Percentiles rank a stretch among this genome's conserved stretches.
phyloP scores from a whole-genome alignment of 116 monocot genomes.

The Iris pallida region DNA sequence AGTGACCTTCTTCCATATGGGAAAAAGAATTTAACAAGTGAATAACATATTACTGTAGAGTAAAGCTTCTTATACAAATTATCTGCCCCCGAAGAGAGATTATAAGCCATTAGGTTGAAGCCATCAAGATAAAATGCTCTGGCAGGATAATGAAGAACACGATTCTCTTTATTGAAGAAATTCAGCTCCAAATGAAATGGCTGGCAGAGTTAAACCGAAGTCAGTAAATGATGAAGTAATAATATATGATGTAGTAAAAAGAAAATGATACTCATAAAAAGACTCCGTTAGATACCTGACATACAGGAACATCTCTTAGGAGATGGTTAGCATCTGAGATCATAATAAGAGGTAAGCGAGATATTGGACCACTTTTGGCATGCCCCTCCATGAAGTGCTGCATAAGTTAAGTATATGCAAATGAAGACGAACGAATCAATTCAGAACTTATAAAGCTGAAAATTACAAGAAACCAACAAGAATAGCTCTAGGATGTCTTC shows the following conservation, averaged over 20 bases:
- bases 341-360: constrained; percentile 81
- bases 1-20: neutral
- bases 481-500: neutral
- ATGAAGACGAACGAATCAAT: neutral
- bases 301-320: constrained; percentile 85
- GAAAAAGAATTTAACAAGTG: too few relatives aligned
- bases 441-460: neutral
- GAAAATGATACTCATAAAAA: neutral
- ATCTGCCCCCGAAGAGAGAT: constrained; percentile 75
- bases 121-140: constrained; percentile 95
- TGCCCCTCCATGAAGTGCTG: constrained; percentile 99
- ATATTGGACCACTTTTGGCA: constrained; percentile 88
- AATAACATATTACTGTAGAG: constrained; percentile 44
- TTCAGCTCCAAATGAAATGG: constrained; percentile 95
- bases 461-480: constrained; percentile 2
- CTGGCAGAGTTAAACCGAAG: constrained; percentile 35
- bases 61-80: constrained; percentile 92
- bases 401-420: constrained; percentile 3
- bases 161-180: constrained; percentile 91
- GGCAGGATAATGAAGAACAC: constrained; percentile 84
- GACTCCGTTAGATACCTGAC: constrained; percentile 47
- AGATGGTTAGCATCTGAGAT: constrained; percentile 59
- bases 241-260: neutral
- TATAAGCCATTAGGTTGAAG: constrained; percentile 92
- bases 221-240: constrained; percentile 1